Evolutionary conservation across 2,329 filamentous ascomycete species (phyloP).

Genomic region (Lasiodiplodia sp.): DNA sequence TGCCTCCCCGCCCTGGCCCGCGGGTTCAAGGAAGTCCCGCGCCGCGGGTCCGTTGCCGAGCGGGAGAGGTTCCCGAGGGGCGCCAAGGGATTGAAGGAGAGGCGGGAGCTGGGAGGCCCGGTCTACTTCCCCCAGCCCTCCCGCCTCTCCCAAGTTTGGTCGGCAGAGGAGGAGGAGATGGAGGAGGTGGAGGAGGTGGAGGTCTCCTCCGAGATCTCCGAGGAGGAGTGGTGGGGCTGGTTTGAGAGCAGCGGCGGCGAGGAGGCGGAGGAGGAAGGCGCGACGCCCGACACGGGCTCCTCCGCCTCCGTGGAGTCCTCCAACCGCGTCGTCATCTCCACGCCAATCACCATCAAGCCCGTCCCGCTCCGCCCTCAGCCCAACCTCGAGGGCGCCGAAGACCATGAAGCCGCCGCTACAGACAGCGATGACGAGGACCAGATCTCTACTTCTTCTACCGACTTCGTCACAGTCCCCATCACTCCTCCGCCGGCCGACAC

Average conservation of each 20-base stretch:
- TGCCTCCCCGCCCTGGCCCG: neutral
- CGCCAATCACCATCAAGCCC: neutral
- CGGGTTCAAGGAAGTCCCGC: neutral
- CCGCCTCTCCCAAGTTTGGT: neutral
- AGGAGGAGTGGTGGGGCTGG: constrained; percentile 4
- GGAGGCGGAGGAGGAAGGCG: neutral
- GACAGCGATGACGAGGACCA: neutral
- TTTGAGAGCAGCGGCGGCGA: neutral
- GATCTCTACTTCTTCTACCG: too few species aligned
- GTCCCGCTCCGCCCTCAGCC: neutral
- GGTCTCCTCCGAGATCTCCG: neutral
- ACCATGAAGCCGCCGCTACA: neutral
- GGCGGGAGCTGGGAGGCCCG: neutral
- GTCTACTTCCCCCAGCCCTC: neutral
- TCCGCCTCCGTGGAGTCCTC: neutral
- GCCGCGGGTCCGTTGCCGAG: neutral
- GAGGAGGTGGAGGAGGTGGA: neutral
- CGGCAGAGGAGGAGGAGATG: neutral
- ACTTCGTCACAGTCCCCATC: too few species aligned
- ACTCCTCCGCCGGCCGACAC: too few species aligned
- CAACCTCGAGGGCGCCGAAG: neutral
- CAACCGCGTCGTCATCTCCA: neutral
- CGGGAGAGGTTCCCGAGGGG: neutral
- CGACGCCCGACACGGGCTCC: neutral
- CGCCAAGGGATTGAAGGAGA: neutral